Evolutionary conservation across 768 basidiomycete species (phyloP).

Genomic region (Mycena crocata): DNA sequence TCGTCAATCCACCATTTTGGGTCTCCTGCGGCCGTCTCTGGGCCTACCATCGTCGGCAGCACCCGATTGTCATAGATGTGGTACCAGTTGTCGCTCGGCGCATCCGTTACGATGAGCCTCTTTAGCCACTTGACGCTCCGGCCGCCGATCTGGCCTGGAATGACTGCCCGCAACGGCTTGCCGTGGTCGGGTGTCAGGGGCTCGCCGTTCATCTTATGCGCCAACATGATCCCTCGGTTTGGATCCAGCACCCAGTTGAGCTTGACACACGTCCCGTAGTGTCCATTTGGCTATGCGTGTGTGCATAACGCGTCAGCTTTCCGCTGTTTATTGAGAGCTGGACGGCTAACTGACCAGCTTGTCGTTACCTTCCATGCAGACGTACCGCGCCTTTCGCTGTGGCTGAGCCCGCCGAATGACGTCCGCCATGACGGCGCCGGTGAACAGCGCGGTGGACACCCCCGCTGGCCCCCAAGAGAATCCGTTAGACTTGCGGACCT

Average conservation of each 20-base stretch:
- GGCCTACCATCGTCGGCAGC: constrained; percentile 70
- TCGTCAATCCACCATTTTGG: constrained; percentile 18
- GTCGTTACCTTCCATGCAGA: constrained; percentile 72
- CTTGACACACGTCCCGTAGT: constrained; percentile 62
- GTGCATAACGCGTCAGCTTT: not conserved
- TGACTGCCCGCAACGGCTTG: constrained; percentile 70
- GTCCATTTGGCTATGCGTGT: constrained; percentile 59
- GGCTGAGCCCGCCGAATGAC: constrained; percentile 61
- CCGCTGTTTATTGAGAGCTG: not conserved
- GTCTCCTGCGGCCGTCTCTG: constrained; percentile 46
- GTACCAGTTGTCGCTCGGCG: constrained; percentile 57
- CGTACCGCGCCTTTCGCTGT: constrained; percentile 53
- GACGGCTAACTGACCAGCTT: constrained; percentile 42
- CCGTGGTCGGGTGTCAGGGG: constrained; percentile 74
- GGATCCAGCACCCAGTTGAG: constrained; percentile 57
- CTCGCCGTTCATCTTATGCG: constrained; percentile 71
- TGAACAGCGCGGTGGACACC: constrained; percentile 67
- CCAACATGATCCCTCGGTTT: constrained; percentile 62
- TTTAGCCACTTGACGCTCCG: constrained; percentile 71
- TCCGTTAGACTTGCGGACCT: constrained; percentile 65
- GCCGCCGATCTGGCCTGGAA: constrained; percentile 74
- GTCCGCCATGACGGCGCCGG: constrained; percentile 69
- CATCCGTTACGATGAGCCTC: constrained; percentile 61
- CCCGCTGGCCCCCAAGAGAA: constrained; percentile 68
- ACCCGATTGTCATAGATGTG: constrained; percentile 66